phyloP scores from a whole-genome alignment of 208 protist genomes.

The Tritrichomonas foetus region DNA sequence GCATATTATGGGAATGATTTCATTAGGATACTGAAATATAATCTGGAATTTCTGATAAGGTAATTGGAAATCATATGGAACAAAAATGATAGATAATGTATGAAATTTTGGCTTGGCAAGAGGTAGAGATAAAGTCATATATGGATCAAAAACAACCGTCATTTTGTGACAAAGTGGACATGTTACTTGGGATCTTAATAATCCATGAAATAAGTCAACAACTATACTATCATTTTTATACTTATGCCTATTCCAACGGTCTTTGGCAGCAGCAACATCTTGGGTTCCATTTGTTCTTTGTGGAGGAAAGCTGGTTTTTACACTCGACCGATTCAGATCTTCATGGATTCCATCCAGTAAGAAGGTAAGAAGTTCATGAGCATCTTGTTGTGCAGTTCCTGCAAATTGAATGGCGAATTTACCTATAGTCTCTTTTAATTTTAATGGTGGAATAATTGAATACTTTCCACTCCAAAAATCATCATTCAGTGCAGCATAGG shows the following conservation, averaged over 20 bases:
- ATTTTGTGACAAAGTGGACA: conserved; percentile 52
- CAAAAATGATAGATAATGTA: neutral
- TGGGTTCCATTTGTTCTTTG: neutral
- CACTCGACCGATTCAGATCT: conserved; percentile 69
- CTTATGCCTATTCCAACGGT: conserved; percentile 46
- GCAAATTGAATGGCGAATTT: neutral
- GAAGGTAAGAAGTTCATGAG: conserved; percentile 61
- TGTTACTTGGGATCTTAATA: conserved; percentile 45
- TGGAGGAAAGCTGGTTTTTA: conserved; percentile 53
- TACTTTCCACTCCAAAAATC: conserved; percentile 34
- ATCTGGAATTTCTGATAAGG: neutral
- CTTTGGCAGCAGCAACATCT: conserved; percentile 49
- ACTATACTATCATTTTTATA: conserved; percentile 54
- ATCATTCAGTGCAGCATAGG: conserved; percentile 43
- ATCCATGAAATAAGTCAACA: conserved; percentile 53
- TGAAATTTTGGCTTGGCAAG: neutral
- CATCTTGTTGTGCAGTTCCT: conserved; percentile 50
- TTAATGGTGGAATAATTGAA: neutral
- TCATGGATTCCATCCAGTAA: conserved; percentile 75
- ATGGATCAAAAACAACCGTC: conserved; percentile 58
- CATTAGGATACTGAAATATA: neutral
- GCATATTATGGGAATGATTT: too few species aligned
- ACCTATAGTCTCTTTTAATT: conserved; percentile 38
- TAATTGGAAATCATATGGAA: neutral
- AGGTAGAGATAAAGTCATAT: conserved; percentile 49